A percentile compares a stretch with the other conserved stretches of the same genome.
phyloP scores from a whole-genome alignment of 2,329 filamentous ascomycete species.

The Ophiocordyceps camponoti-rufipedis region DNA sequence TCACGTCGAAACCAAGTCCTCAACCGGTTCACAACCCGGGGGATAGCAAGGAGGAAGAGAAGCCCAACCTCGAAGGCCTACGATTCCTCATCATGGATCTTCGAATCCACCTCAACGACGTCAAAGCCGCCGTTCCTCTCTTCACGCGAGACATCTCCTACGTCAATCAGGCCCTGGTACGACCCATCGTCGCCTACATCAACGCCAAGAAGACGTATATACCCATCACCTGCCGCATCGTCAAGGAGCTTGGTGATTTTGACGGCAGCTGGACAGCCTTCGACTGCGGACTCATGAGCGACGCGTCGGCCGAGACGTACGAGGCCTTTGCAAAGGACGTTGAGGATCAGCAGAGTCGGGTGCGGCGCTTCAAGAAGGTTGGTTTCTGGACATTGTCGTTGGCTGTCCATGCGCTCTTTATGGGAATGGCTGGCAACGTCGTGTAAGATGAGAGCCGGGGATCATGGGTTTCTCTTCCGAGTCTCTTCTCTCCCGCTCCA shows the following conservation, averaged over 20 bases:
- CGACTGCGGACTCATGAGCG: conserved; percentile 86
- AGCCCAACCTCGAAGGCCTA: conserved; percentile 29
- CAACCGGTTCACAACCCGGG: conserved; percentile 8
- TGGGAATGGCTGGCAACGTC: conserved; percentile 79
- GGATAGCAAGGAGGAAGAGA: conserved; percentile 2
- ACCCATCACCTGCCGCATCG: conserved; percentile 82
- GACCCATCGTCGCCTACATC: conserved; percentile 95
- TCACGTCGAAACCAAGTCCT: conserved; percentile 14
- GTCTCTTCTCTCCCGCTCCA: background rate
- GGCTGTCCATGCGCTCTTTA: conserved; percentile 81
- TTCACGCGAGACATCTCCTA: conserved; percentile 88
- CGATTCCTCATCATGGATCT: conserved; percentile 87
- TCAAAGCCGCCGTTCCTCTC: conserved; percentile 78
- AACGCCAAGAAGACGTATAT: conserved; percentile 92
- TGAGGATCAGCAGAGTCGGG: conserved; percentile 70
- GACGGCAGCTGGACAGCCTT: conserved; percentile 91
- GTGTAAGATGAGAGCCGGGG: conserved; percentile 18
- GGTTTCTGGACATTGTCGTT: conserved; percentile 91
- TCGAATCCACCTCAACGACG: conserved; percentile 86
- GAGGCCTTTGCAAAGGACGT: conserved; percentile 86
- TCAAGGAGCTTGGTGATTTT: conserved; percentile 78
- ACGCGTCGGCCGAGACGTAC: conserved; percentile 84
- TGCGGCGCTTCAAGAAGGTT: conserved; percentile 81
- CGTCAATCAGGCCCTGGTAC: conserved; percentile 85
- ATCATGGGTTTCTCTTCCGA: background rate